These are phyloP conservation scores for Lupinus albus DNA, from an alignment of 306 rosid genomes.

Conservation along the genomic window DNA sequence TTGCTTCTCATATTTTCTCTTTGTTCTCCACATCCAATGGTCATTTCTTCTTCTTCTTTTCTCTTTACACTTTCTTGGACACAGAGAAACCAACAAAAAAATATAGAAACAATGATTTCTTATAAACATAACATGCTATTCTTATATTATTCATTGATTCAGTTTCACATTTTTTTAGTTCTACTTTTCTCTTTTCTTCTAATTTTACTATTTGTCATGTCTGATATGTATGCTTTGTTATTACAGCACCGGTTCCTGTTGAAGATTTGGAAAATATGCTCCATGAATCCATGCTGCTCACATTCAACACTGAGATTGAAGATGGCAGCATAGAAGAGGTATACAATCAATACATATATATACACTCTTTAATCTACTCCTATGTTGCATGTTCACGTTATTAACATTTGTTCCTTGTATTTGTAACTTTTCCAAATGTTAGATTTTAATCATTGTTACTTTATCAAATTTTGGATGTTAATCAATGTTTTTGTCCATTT, in stretches of 20 bases:
- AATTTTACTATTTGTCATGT: background rate
- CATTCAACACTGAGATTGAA: conserved; percentile 80
- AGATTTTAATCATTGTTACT: conserved; percentile 6
- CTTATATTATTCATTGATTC: too few relatives aligned
- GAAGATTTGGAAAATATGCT: conserved; percentile 54
- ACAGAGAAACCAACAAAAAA: too few relatives aligned
- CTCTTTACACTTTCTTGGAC: background rate
- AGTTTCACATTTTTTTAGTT: too few relatives aligned
- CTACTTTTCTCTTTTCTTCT: background rate
- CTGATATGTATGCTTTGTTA: background rate
- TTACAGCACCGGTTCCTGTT: conserved; percentile 45
- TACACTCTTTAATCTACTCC: background rate
- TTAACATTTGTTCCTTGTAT: background rate
- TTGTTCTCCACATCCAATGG: conserved; percentile 66
- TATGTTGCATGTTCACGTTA: background rate
- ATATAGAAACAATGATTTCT: too few relatives aligned
- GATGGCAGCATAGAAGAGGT: conserved; percentile 91
- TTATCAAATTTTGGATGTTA: conserved; percentile 1
- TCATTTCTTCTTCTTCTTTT: background rate
- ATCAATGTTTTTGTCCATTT: background rate
- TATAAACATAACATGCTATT: too few relatives aligned
- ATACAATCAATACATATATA: background rate
- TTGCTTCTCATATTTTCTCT: conserved; percentile 55
- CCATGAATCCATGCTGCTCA: conserved; percentile 65
- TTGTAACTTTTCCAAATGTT: conserved; percentile 6